A percentile compares a stretch with the other conserved stretches of the same genome.
Conservation (phyloP, 805 yeast species). For the Ogataea sp. region DNA sequence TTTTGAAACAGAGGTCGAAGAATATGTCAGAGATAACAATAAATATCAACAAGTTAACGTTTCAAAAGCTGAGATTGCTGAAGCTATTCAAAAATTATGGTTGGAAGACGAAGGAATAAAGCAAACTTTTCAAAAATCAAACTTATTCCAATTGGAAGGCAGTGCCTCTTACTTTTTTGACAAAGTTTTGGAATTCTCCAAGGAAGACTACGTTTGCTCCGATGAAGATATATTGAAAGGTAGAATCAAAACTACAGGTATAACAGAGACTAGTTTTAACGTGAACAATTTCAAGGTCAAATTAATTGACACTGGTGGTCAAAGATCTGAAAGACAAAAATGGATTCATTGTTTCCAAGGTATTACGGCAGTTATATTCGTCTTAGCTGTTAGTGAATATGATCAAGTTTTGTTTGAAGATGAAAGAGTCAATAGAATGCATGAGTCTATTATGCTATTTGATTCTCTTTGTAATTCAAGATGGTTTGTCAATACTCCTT, state of each 20-base stretch:
- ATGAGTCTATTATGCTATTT: slow-evolving; percentile 79
- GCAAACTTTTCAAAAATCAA: slow-evolving; percentile 49
- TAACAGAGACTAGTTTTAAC: slow-evolving; percentile 75
- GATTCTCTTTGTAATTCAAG: slow-evolving; percentile 75
- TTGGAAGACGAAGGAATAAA: slow-evolving; percentile 55
- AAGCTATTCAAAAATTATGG: slow-evolving; percentile 69
- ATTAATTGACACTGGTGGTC: slow-evolving; percentile 96
- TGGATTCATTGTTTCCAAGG: slow-evolving; percentile 95
- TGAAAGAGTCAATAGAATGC: slow-evolving; percentile 80
- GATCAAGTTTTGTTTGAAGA: slow-evolving; percentile 92
- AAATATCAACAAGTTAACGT: not conserved
- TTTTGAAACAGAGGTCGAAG: slow-evolving; percentile 2
- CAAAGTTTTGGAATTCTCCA: slow-evolving; percentile 56
- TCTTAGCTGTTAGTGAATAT: slow-evolving; percentile 84
- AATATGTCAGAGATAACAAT: not conserved
- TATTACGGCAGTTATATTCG: slow-evolving; percentile 81
- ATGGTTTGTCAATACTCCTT: slow-evolving; percentile 83
- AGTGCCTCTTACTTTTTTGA: slow-evolving; percentile 78
- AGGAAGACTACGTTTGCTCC: slow-evolving; percentile 57
- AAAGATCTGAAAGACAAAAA: slow-evolving; percentile 80
- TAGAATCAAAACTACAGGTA: slow-evolving; percentile 92
- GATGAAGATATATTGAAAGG: slow-evolving; percentile 86
- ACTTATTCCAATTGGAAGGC: slow-evolving; percentile 79
- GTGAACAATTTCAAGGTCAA: slow-evolving; percentile 59
- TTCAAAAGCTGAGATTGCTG: slow-evolving; percentile 51